These are phyloP conservation scores for Platanthera guangdongensis DNA, from an alignment of 106 monocot genomes.

Conservation along the genomic window DNA sequence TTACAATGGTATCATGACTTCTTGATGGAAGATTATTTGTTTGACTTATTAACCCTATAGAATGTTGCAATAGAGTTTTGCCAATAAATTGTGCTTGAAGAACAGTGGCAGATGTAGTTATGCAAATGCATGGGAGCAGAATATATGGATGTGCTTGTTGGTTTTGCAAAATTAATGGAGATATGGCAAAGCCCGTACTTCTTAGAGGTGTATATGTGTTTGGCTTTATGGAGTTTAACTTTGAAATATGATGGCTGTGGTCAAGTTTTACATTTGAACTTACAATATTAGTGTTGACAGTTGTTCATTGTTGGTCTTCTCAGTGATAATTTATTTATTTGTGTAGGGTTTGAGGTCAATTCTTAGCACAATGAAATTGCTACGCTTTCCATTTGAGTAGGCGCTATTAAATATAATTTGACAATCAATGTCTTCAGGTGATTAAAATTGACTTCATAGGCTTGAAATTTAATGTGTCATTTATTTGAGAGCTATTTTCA, in stretches of 20 bases:
- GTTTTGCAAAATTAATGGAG: not conserved
- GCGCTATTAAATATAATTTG: not conserved
- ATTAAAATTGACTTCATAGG: not conserved
- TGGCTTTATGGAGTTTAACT: not conserved
- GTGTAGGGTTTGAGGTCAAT: not conserved
- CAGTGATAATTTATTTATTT: not conserved
- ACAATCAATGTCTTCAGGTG: not conserved
- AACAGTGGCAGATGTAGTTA: not conserved
- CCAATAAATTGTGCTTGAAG: not conserved
- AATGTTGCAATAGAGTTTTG: not conserved
- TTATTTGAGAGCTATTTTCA: conserved; percentile 1
- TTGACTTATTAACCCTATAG: not conserved
- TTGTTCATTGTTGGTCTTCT: not conserved
- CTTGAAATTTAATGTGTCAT: not conserved
- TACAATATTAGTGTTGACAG: not conserved
- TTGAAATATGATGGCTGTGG: not conserved
- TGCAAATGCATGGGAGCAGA: not conserved
- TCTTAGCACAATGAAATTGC: not conserved
- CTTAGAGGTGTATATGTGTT: not conserved
- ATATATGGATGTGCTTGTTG: not conserved
- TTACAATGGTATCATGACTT: not conserved
- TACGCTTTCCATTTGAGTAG: not conserved
- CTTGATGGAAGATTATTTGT: not conserved
- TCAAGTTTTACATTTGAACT: not conserved
- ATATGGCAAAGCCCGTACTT: not conserved